Percentiles rank a stretch among this genome's conserved stretches.
phyloP scores from a whole-genome alignment of 129 eudicot species.

The Chrysanthemum seticuspe region DNA sequence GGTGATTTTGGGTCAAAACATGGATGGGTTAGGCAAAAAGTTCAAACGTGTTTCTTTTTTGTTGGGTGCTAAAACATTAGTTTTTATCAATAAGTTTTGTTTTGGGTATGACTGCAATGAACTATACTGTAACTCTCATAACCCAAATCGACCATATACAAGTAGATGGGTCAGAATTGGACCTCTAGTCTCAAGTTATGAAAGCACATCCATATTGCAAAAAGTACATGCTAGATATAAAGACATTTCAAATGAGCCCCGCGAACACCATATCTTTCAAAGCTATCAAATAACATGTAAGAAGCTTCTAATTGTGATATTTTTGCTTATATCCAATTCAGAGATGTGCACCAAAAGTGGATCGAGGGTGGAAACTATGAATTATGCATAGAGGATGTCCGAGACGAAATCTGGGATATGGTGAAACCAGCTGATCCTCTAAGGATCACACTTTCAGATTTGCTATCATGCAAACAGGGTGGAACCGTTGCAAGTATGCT shows the following conservation, averaged over 20 bases:
- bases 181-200: slow-evolving; percentile 3
- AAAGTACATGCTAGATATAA: background rate
- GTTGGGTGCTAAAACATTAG: too few species aligned
- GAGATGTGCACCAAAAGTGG: slow-evolving; percentile 99
- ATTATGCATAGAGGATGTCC: slow-evolving; percentile 86
- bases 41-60: too few species aligned
- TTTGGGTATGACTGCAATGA: too few species aligned
- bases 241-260: background rate
- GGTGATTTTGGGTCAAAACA: too few species aligned
- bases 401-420: slow-evolving; percentile 99
- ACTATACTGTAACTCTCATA: background rate
- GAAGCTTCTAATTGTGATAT: background rate
- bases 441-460: slow-evolving; percentile 70
- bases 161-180: too few species aligned
- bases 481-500: slow-evolving; percentile 98
- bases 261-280: background rate
- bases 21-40: too few species aligned
- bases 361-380: slow-evolving; percentile 97
- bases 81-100: too few species aligned
- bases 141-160: too few species aligned
- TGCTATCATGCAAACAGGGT: slow-evolving; percentile 88
- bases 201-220: background rate
- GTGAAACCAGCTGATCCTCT: slow-evolving; percentile 90
- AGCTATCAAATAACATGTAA: background rate
- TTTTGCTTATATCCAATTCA: slow-evolving; percentile 31